phyloP scores from a whole-genome alignment of 345 rosid genomes.

The Excoecaria cochinchinensis region DNA sequence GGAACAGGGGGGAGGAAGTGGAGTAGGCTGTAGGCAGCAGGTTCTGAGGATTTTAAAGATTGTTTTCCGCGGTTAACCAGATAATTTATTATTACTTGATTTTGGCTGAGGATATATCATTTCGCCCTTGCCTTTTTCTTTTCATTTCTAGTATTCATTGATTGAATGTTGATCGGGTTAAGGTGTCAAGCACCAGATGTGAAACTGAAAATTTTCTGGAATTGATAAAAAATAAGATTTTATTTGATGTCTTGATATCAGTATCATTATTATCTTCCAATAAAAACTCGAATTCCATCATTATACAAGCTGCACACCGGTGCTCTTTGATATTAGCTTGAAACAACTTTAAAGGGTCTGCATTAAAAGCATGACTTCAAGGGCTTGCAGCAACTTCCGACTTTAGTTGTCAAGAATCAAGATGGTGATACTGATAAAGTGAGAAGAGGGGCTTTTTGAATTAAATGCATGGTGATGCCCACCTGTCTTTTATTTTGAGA shows the following conservation, averaged over 20 bases:
- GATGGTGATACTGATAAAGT: too few relatives aligned
- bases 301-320: too few relatives aligned
- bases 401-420: too few relatives aligned
- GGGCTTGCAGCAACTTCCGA: too few relatives aligned
- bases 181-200: background rate
- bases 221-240: background rate
- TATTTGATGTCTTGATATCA: background rate
- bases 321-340: too few relatives aligned
- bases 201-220: background rate
- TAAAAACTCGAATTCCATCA: too few relatives aligned
- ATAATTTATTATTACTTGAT: background rate
- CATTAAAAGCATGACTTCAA: too few relatives aligned
- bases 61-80: background rate
- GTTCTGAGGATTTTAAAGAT: background rate
- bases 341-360: too few relatives aligned
- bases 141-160: background rate
- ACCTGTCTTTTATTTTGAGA: too few relatives aligned
- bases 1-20: background rate
- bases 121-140: background rate
- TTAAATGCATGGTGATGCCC: too few relatives aligned
- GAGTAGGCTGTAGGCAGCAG: slow-evolving; percentile 1
- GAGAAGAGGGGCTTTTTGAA: too few relatives aligned
- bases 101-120: background rate
- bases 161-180: background rate
- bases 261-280: too few relatives aligned